Percentiles rank a stretch among this genome's conserved stretches.
phyloP scores from a whole-genome alignment of 2,329 filamentous ascomycete species.

The Colletotrichum gigasporum region DNA sequence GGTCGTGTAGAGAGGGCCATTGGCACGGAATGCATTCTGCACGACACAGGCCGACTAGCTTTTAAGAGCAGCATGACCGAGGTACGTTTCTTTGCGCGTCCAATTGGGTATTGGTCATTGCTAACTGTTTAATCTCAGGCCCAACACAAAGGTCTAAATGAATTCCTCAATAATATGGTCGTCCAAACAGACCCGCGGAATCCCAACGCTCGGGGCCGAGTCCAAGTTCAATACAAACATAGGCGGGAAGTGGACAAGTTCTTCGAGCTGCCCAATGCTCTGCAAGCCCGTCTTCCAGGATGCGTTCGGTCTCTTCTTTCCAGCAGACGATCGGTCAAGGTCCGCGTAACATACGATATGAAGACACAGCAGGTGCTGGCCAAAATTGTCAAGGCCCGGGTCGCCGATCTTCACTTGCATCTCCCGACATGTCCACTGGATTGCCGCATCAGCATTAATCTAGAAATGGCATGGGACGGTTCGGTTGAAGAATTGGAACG shows the following conservation, averaged over 20 bases:
- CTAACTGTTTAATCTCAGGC: conserved; percentile 53
- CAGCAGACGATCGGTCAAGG: conserved; percentile 65
- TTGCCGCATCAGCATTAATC: conserved; percentile 91
- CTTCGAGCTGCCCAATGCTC: conserved; percentile 73
- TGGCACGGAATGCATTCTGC: conserved; percentile 75
- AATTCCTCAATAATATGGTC: conserved; percentile 80
- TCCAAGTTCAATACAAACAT: conserved; percentile 82
- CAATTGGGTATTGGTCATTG: neutral
- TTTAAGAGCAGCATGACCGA: conserved; percentile 94
- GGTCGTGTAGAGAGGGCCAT: conserved; percentile 75
- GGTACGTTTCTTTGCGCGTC: conserved; percentile 57
- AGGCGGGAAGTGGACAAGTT: conserved; percentile 86
- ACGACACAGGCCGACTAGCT: conserved; percentile 66
- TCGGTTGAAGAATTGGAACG: conserved; percentile 65
- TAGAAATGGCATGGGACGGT: conserved; percentile 90
- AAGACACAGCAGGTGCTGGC: conserved; percentile 75
- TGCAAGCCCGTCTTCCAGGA: conserved; percentile 69
- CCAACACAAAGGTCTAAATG: conserved; percentile 86
- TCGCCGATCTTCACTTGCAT: conserved; percentile 88
- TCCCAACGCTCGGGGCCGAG: conserved; percentile 57
- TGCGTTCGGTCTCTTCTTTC: conserved; percentile 70
- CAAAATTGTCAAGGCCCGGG: conserved; percentile 91
- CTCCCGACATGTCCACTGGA: conserved; percentile 83
- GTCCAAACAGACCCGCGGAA: conserved; percentile 65
- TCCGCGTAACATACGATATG: conserved; percentile 81